Conservation (phyloP, 1,284 basidiomycete species). For the Boletus sp. region DNA sequence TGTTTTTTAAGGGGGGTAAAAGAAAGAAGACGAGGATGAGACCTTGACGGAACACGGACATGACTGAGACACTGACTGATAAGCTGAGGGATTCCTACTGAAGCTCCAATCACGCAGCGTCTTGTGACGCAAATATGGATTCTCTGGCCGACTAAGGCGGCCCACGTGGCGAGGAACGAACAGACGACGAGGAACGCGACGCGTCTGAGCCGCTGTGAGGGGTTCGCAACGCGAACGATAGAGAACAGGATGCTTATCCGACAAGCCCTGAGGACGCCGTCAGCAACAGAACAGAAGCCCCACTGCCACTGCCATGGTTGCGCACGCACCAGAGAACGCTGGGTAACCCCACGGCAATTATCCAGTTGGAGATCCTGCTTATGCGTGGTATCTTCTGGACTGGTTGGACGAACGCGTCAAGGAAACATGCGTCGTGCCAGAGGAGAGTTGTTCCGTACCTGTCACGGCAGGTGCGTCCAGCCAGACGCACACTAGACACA, state of each 20-base stretch:
- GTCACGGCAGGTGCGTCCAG: background rate
- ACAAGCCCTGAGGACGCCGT: conserved; percentile 17
- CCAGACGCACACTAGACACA: conserved; percentile 13
- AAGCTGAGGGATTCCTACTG: conserved; percentile 18
- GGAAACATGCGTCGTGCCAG: background rate
- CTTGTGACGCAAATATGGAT: conserved; percentile 8
- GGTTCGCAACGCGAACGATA: conserved; percentile 19
- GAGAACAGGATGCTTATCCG: conserved; percentile 27
- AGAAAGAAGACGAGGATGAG: too few species aligned
- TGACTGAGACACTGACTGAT: conserved; percentile 18
- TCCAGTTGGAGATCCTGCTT: conserved; percentile 14
- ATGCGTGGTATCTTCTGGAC: background rate
- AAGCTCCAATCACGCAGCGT: conserved; percentile 3
- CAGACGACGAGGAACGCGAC: conserved; percentile 8
- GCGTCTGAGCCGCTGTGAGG: conserved; percentile 9
- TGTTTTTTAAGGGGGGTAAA: too few species aligned
- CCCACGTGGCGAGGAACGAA: conserved; percentile 27
- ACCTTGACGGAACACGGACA: background rate
- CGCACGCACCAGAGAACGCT: conserved; percentile 22
- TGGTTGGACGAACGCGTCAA: background rate
- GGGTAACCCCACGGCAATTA: conserved; percentile 14
- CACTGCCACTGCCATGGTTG: background rate
- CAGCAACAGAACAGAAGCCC: background rate
- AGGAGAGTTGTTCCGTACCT: conserved; percentile 8
- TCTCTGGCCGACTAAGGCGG: conserved; percentile 17